Evolutionary conservation across 305 asterid genomes (phyloP), one percentile per base, ranked within the genome.

Genomic region (Fraxinus baroniana): DNA sequence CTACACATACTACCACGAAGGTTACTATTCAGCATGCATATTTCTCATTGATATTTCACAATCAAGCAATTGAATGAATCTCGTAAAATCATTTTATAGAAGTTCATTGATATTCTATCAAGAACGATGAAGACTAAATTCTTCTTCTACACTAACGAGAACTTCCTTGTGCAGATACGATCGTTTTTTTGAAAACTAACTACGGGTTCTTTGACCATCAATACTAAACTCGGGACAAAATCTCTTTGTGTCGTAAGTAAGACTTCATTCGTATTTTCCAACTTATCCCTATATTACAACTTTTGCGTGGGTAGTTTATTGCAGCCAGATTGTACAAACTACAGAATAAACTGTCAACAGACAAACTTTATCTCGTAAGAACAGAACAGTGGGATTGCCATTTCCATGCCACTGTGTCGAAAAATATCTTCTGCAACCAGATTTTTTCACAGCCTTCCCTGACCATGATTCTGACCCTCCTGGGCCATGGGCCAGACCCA

Each of bases 321-420:
- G 64, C 64, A 52, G 64, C 64, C 22, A 52, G 18, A 52, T 52
- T 17, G 22, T 17, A 5, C 64, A 52, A 52, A 17, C 64, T n/a
- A 55, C 64, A n/a, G 64, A 17, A 55, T 15, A 17, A 55, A 55
- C 64, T n/a, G 64, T 55, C 62, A 4, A 1, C 62, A 52, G 6
- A 52, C 22, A 49, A 49, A 49, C 62, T 49, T 18, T 17, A 55
- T 55, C 24, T 24, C 64, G 2, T n/a, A 24, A 7, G 62, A 80
- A 83, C 84, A 77, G 84, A 37, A 7, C 44, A 37, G 44, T 78
- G 84, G 86, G 86, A 81, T 87, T 87, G 85, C 81, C 84, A 83
- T 80, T 80, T 86, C 79, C 85, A 81, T 37, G 79, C 81, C 30
- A 15, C 66, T 37, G 68, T 7, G 85, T 86, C 22, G 44, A 70